Base-by-base conservation (phyloP, 495 filamentous ascomycete genomes). In the Entonaema liquescens region DNA sequence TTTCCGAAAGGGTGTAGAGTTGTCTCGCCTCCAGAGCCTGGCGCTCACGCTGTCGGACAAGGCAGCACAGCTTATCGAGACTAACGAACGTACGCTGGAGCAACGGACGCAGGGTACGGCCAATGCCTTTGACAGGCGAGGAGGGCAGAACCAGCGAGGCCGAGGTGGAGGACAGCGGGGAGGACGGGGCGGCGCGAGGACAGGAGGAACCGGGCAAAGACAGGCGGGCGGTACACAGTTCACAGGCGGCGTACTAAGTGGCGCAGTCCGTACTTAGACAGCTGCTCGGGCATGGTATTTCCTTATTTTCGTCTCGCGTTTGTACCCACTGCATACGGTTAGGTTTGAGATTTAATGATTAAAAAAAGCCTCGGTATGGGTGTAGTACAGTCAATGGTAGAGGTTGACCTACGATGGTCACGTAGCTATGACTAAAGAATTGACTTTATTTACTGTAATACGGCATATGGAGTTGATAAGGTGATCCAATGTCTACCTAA, bases 1-100 rank as follows among this genome's bases (percentile, higher is more conserved):
- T 82, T 99, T 99, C 92, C 90, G 96, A 80, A 98, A 98, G 90
- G 95, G 95, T 54, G 95, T 99, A 60, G 96, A 99, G 85, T 87
- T 99, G 54, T 97, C 93, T 67, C 88, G 95, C 70, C 89, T 99
- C 58, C 95, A 99, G 83, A 97, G 92, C 82, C 84, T 98, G 78
- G 93, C 97, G 62, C 88, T 99, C 65, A 95, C 93, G 23, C 83
- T 99, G 52, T 91, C 91, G 63, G 95, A 99, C 84, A 99, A 98
- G 87, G 95, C 95, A 44, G 95, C 91, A 74, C 90, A 90, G 50
- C 87, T 99, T 26, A 97, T 98, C 79, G 95, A 99, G 84, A 89
- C 90, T 75, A 99, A 99, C 83, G 95, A 99, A 83, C 91, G 96
- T 78, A 95, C 93, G 53, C 86, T 98, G 67, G 95, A 99, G 87